These are phyloP conservation scores for Colletotrichum aenigma DNA, from an alignment of 2,329 filamentous ascomycete genomes.

Conservation along the genomic window DNA sequence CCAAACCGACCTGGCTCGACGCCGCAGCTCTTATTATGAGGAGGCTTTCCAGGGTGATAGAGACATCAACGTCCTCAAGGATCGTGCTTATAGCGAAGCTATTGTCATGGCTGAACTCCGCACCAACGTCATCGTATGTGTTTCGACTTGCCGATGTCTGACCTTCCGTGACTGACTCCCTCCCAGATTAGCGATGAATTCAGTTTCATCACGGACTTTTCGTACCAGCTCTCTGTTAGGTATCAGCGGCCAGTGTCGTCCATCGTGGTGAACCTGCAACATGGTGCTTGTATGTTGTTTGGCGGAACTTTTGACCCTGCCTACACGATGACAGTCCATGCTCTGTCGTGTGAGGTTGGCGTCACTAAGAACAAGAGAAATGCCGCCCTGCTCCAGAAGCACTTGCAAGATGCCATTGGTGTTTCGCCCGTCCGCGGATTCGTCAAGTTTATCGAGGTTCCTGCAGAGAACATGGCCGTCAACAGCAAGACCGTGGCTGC, in stretches of 20 bases:
- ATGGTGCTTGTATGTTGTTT: slow-evolving; percentile 76
- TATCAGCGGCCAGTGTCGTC: slow-evolving; percentile 77
- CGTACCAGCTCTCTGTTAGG: slow-evolving; percentile 73
- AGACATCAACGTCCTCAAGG: slow-evolving; percentile 38
- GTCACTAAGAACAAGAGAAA: slow-evolving; percentile 82
- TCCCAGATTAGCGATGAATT: slow-evolving; percentile 75
- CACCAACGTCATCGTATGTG: slow-evolving; percentile 66
- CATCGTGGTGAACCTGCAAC: slow-evolving; percentile 77
- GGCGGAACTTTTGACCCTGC: slow-evolving; percentile 78
- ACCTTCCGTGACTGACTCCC: not conserved
- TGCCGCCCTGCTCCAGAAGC: slow-evolving; percentile 75
- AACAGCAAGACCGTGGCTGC: slow-evolving; percentile 73
- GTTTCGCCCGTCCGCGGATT: slow-evolving; percentile 72
- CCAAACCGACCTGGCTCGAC: slow-evolving; percentile 35
- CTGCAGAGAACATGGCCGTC: slow-evolving; percentile 74
- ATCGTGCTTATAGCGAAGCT: slow-evolving; percentile 57
- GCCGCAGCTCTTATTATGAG: slow-evolving; percentile 51
- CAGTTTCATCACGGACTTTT: slow-evolving; percentile 75
- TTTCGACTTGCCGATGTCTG: not conserved
- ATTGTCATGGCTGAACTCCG: slow-evolving; percentile 68
- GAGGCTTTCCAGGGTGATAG: slow-evolving; percentile 42
- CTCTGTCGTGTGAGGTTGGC: slow-evolving; percentile 71
- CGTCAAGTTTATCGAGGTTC: slow-evolving; percentile 71
- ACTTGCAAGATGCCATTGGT: slow-evolving; percentile 72
- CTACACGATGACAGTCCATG: slow-evolving; percentile 77